Base-by-base conservation (phyloP, 2,329 filamentous ascomycete species). In the Aspergillus udagawae region DNA sequence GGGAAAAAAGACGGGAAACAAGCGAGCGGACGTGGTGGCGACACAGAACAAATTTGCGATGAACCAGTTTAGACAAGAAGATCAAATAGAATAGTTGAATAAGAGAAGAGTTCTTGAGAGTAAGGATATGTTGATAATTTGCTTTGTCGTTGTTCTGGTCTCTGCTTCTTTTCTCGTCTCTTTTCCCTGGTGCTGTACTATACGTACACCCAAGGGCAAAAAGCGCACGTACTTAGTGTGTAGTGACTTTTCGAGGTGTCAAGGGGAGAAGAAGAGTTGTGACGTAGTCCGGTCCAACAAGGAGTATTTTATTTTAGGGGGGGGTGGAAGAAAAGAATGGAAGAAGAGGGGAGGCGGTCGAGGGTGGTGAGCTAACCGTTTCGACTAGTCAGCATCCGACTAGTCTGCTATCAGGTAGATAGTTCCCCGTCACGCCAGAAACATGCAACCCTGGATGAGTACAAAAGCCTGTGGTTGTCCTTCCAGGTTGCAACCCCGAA, bases 251-350 rank as follows among this genome's bases (percentile, higher is more conserved):
- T 47, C 44, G 21, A 56, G 51, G 54, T 58, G 54, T 48, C 49
- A 65, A 61, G 60, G 62, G 59, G 62, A 64, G 64, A 64, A 59
- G 61, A 63, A 66, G 60, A 65, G 61, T 63, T 66, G 71, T 74
- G 72, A 74, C 72, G 72, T 73, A 74, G 72, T 70, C 68, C 69
- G 67, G 65, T 65, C 68, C 59, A 54, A 58, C 57, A 60, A 58
- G 61, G 63, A 63, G 69, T 67, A 59, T 66, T 71, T 73, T 67
- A 59, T 66, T 71, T 73, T 71, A 69, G 69, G 69, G 70, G n/a
- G 66, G 57, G 55, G 44, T 44, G 41, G 20, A 44, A 44, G 20
- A 44, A 44, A 44, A 44, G 44, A 47, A 47, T 47, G 44, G 57
- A 53, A 52, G 49, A 60, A 63, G 60, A 67, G 64, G 63, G 65